Base-by-base conservation (phyloP, 345 rosid genomes). In the Lepidium africanum region DNA sequence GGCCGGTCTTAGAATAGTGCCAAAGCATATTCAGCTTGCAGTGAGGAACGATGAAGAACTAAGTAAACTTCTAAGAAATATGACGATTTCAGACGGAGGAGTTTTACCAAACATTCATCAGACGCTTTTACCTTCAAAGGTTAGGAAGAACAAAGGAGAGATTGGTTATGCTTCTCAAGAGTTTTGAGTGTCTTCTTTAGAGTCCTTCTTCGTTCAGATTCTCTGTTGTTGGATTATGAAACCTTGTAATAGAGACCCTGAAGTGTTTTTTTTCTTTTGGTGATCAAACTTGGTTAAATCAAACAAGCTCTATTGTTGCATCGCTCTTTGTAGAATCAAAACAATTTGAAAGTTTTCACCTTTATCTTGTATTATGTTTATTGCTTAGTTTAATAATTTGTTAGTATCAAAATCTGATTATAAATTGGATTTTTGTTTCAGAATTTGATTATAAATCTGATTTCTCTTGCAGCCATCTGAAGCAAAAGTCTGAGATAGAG, bases 31-130 rank as follows among this genome's bases (percentile, higher is more conserved):
- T 39, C 95, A 88, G 54, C 82, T 88, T 33, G 91, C 95, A 0
- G 86, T 88, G 73, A 86, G 91, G 58, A 87, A 87, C 15, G 94
- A 87, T n/a, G 89, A 87, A 33, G 94, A 87, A 35, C 40, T 87
- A 5, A 84, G 94, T 68, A 87, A 82, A 51, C 82, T 87, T 32
- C 27, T 85, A 60, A 89, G 94, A 4, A 74, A 81, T 2, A 91
- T 87, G 16, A 87, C 94, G 3, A 87, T 87, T 51, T 91, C 94
- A 1, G 85, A 84, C 49, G 94, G 94, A 3, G 94, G 91, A 5
- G 94, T 87, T 1, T 71, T 87, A 59, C 91, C 91, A 0, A 87
- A 85, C 41, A 85, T 87, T 53, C 86, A 87, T 50, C 81, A 76
- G 74, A 81, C n/a, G 0, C 81, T 88, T 7, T 69, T 88, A 5